Percentiles rank a stretch among this genome's conserved stretches.
These are phyloP conservation scores for Xylaria telfairii DNA, from an alignment of 495 filamentous ascomycete species.

Conservation along the genomic window DNA sequence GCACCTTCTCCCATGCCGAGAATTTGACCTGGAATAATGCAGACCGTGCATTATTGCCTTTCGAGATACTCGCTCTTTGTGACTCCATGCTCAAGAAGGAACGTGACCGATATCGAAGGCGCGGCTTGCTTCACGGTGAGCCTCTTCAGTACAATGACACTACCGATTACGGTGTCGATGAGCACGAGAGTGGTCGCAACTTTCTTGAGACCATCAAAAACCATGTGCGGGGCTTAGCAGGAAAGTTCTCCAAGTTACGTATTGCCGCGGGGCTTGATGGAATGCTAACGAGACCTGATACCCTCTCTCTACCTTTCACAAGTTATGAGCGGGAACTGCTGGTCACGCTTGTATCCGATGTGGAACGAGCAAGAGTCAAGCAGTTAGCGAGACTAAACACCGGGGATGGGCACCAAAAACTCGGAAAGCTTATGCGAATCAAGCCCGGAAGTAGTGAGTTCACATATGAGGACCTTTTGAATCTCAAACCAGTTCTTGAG, in stretches of 20 bases:
- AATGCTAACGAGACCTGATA: constrained; percentile 30
- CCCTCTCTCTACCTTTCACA: constrained; percentile 31
- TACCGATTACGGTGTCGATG: constrained; percentile 73
- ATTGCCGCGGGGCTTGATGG: constrained; percentile 46
- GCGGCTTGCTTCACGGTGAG: constrained; percentile 54
- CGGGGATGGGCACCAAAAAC: constrained; percentile 26
- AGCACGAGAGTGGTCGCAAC: constrained; percentile 80
- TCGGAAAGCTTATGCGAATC: constrained; percentile 8
- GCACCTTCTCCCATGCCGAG: constrained; percentile 88
- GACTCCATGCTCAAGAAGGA: constrained; percentile 68
- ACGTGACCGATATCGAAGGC: constrained; percentile 68
- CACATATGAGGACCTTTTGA: constrained; percentile 37
- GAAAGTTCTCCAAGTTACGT: constrained; percentile 58
- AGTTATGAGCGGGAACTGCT: constrained; percentile 17
- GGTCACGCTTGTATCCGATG: constrained; percentile 11
- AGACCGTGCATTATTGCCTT: constrained; percentile 71
- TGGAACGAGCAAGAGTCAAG: constrained; percentile 15
- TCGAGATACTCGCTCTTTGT: constrained; percentile 72
- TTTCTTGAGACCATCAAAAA: constrained; percentile 79
- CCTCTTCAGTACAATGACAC: constrained; percentile 67
- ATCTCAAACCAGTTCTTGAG: constrained; percentile 21
- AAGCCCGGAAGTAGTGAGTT: constrained; percentile 23
- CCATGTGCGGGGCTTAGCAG: constrained; percentile 61
- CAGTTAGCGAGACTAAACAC: constrained; percentile 22
- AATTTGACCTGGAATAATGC: constrained; percentile 78